phyloP scores from a whole-genome alignment of 495 filamentous ascomycete species.

The Penicillium atrosanguineum region DNA sequence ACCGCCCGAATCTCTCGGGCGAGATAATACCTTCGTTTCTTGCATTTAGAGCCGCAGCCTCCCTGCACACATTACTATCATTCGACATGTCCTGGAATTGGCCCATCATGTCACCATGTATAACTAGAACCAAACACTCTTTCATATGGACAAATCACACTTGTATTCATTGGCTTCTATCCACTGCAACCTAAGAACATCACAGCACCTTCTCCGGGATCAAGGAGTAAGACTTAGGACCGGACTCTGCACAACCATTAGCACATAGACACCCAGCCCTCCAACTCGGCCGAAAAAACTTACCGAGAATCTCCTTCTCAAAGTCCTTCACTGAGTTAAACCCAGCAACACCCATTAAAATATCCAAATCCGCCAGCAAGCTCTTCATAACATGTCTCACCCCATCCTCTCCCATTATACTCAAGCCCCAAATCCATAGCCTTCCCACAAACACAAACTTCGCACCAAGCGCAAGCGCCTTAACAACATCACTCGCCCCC shows the following conservation, averaged over 20 bases:
- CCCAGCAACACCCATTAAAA: slow-evolving; percentile 63
- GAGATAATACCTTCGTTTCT: slow-evolving; percentile 5
- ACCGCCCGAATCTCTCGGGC: neutral
- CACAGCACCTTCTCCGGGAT: slow-evolving; percentile 38
- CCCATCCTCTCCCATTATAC: slow-evolving; percentile 58
- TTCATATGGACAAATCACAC: neutral
- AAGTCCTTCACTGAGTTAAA: slow-evolving; percentile 24
- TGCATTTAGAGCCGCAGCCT: slow-evolving; percentile 17
- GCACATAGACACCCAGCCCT: neutral
- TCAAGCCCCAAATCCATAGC: slow-evolving; percentile 61
- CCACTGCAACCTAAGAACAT: neutral
- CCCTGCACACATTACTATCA: neutral
- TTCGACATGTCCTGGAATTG: neutral
- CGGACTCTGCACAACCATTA: slow-evolving; percentile 32
- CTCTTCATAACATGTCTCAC: slow-evolving; percentile 65
- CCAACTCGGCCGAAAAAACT: neutral
- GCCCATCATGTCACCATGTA: neutral
- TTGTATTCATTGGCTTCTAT: neutral
- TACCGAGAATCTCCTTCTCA: too few species aligned
- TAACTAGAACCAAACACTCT: neutral
- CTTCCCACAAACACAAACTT: slow-evolving; percentile 63
- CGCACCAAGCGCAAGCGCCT: slow-evolving; percentile 63
- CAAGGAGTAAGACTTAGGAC: slow-evolving; percentile 39
- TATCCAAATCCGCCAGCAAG: slow-evolving; percentile 65
- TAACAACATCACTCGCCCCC: slow-evolving; percentile 55